Percentiles rank a stretch among this genome's conserved stretches.
These are phyloP conservation scores for Spathaspora girioi DNA, from an alignment of 805 yeast species.

Conservation along the genomic window DNA sequence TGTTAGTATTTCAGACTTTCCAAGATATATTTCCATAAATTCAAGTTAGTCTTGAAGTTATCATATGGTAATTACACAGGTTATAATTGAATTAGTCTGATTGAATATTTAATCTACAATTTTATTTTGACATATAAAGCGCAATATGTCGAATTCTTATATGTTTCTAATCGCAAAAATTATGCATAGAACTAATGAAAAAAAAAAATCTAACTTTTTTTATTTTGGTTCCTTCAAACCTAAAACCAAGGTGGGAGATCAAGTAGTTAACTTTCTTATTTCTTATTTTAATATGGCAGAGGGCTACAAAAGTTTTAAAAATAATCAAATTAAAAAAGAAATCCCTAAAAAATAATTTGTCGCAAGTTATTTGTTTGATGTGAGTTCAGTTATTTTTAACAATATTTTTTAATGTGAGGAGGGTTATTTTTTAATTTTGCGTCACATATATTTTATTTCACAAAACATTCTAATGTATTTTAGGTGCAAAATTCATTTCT, in stretches of 20 bases:
- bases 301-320: not conserved
- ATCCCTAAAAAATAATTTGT: not conserved
- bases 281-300: not conserved
- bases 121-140: not conserved
- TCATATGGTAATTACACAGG: not conserved
- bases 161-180: not conserved
- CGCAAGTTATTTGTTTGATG: not conserved
- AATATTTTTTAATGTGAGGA: not conserved
- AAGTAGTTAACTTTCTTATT: not conserved
- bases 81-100: not conserved
- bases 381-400: not conserved
- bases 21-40: not conserved
- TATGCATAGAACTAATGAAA: not conserved
- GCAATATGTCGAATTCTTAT: not conserved
- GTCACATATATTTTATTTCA: not conserved
- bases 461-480: not conserved
- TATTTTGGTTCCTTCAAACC: not conserved
- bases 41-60: not conserved
- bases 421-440: not conserved
- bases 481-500: not conserved
- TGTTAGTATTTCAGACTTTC: not conserved
- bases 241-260: not conserved
- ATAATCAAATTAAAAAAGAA: not conserved
- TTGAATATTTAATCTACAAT: not conserved
- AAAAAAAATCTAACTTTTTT: not conserved